A percentile compares a stretch with the other conserved stretches of the same genome.
Evolutionary conservation across 108 stramenopile species (phyloP).

Genomic region (Fistulifera pelliculosa): DNA sequence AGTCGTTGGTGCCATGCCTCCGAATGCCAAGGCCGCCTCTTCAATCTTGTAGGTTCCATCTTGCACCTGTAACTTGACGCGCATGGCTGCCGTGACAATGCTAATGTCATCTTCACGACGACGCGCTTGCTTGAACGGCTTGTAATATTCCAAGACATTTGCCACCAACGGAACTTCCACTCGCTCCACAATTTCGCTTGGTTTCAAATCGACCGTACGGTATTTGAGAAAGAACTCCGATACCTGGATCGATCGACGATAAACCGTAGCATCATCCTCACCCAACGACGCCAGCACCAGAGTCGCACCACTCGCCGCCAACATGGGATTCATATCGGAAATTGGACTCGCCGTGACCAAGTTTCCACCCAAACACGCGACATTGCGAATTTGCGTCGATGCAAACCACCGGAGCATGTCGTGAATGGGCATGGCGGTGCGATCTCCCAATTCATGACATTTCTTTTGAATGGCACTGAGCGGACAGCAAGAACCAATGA

Average conservation of each 20-base stretch:
- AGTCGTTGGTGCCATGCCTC: slow-evolving; percentile 90
- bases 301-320: slow-evolving; percentile 58
- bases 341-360: slow-evolving; percentile 93
- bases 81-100: slow-evolving; percentile 90
- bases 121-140: slow-evolving; percentile 91
- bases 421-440: slow-evolving; percentile 67
- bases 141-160: slow-evolving; percentile 71
- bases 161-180: slow-evolving; percentile 68
- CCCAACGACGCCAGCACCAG: slow-evolving; percentile 58
- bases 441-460: slow-evolving; percentile 24
- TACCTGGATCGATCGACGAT: slow-evolving; percentile 50
- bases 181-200: slow-evolving; percentile 68
- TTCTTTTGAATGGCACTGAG: slow-evolving; percentile 57
- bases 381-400: slow-evolving; percentile 92
- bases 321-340: slow-evolving; percentile 92
- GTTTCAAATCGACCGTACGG: slow-evolving; percentile 71
- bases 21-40: slow-evolving; percentile 76
- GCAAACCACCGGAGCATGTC: slow-evolving; percentile 96
- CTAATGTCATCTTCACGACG: slow-evolving; percentile 93
- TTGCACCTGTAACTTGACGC: slow-evolving; percentile 46
- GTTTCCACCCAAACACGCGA: slow-evolving; percentile 91
- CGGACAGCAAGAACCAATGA: slow-evolving; percentile 62
- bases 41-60: slow-evolving; percentile 39
- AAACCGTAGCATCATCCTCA: slow-evolving; percentile 24
- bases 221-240: slow-evolving; percentile 86